Evolutionary conservation across 768 basidiomycete genomes (phyloP), one percentile per base, ranked within the genome.

Genomic region (Leccinum variicolor): DNA sequence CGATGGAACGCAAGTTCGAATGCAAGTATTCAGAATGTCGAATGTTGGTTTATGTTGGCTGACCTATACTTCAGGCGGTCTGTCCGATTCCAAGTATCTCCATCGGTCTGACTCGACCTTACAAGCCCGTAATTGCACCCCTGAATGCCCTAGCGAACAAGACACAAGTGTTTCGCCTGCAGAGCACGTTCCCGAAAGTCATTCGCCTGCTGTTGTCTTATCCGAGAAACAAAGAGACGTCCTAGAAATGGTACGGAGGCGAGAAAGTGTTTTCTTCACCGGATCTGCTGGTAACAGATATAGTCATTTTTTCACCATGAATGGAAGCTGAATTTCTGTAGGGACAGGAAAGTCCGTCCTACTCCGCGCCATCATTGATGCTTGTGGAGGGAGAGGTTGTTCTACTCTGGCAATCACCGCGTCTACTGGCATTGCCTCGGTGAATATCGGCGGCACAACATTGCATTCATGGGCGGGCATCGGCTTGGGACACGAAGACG

Each of bases 341-440:
- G 85, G 85, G 25, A 93, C 92, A 2, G 92, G 92, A 25, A 94
- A 94, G 72, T 93, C 92, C 0, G 86, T 93, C 7, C 74, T 93
- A 0, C 75, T 94, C 15, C 79, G 88, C 3, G 84, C 86, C 65
- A 90, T 94, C 57, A 92, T 94, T 58, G 62, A 73, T 25, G 64
- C 66, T 31, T 76, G 78, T 46, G 77, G 79, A 33, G 73, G 73
- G 46, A 75, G 66, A 62, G 63, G 60, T 59, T 62, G 67, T 4
- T 57, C 67, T 13, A 59, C 63, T 0, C 74, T 92, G n/a, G 90
- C 82, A 7, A 84, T 94, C 53, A 93, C 92, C 0, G 92, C 92
- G 4, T 86, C 86, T 9, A 89, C 87, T 1, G 87, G 87, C 0
- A 89, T 89, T 34, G 92, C 92, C 4, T 83, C 90, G 1, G 80